A percentile compares a stretch with the other conserved stretches of the same genome.
phyloP scores from a whole-genome alignment of 768 basidiomycete species.

The Fomitopsis serialis region DNA sequence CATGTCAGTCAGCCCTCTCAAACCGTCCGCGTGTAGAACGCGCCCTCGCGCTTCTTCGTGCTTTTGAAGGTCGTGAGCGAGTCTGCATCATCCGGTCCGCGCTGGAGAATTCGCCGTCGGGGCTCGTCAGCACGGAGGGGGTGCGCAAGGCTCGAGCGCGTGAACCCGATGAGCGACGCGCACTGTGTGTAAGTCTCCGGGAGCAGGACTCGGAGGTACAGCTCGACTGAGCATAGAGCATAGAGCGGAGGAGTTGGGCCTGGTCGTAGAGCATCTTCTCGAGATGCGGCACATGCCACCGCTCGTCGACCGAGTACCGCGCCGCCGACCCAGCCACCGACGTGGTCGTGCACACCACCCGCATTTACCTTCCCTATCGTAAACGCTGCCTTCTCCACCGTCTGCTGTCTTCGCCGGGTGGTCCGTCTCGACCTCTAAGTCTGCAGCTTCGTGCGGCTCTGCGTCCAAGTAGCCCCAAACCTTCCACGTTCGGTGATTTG shows the following conservation, averaged over 20 bases:
- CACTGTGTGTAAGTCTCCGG: constrained; percentile 2
- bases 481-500: not conserved
- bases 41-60: constrained; percentile 28
- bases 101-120: constrained; percentile 31
- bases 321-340: constrained; percentile 35
- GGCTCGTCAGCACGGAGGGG: constrained; percentile 26
- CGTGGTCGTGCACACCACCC: constrained; percentile 35
- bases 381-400: constrained; percentile 18
- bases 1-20: no score
- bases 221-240: constrained; percentile 18
- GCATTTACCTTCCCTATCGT: constrained; percentile 19
- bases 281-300: constrained; percentile 38
- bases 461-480: not conserved
- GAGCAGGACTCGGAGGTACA: constrained; percentile 16
- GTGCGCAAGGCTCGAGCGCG: constrained; percentile 21
- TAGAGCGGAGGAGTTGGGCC: constrained; percentile 27
- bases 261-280: constrained; percentile 38
- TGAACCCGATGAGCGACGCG: not conserved
- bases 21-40: constrained; percentile 37
- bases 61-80: constrained; percentile 24
- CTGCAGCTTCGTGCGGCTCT: not conserved
- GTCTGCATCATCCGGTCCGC: constrained; percentile 40
- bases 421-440: not conserved
- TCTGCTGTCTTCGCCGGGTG: constrained; percentile 1
- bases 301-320: constrained; percentile 34